Evolutionary conservation across 1,284 basidiomycete species (phyloP).

Genomic region (Psilocybe mexicana): DNA sequence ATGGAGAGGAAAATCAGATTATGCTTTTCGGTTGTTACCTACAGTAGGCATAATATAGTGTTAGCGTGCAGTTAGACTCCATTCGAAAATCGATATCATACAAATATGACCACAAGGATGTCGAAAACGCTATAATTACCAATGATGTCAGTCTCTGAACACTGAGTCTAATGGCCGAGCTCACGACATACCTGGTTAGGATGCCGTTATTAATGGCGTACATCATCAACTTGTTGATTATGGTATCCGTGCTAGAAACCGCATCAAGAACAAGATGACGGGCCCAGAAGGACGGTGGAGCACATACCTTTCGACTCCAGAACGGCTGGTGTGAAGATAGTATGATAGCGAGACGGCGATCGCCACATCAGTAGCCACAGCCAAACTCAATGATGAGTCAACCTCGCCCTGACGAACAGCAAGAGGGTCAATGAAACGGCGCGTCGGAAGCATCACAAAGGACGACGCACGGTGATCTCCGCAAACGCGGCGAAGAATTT

Average conservation of each 20-base stretch:
- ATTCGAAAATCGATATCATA: background rate
- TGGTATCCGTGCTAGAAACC: background rate
- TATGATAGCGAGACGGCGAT: background rate
- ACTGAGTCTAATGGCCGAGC: no score
- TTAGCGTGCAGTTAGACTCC: no score
- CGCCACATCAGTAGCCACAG: background rate
- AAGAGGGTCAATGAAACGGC: no score
- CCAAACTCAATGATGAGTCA: background rate
- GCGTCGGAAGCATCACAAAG: no score
- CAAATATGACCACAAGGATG: background rate
- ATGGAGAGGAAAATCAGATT: background rate
- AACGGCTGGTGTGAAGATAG: background rate
- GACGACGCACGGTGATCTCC: no score
- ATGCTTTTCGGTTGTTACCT: background rate
- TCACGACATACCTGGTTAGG: background rate
- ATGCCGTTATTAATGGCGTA: slow-evolving; percentile 1
- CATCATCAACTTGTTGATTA: background rate
- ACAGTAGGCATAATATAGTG: no score
- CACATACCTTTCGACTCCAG: background rate
- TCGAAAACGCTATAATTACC: background rate
- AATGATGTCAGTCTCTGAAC: no score
- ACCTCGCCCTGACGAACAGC: no score
- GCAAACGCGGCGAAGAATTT: no score
- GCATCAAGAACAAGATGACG: background rate
- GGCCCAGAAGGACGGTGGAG: background rate